These are phyloP conservation scores for Suillus lakei DNA, from an alignment of 768 basidiomycete genomes.

Conservation along the genomic window DNA sequence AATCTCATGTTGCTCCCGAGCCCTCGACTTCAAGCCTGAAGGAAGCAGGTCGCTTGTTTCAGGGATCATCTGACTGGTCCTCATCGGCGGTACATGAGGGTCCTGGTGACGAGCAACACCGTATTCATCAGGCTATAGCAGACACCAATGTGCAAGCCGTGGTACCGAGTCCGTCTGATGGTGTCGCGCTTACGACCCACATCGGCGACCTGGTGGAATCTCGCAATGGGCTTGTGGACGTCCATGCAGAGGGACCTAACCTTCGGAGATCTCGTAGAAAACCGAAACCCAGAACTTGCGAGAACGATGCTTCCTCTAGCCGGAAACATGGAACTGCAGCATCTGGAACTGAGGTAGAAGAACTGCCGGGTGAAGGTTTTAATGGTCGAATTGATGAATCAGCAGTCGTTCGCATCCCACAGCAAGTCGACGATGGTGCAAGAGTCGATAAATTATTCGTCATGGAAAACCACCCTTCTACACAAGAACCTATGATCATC, in stretches of 20 bases:
- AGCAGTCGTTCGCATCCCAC: neutral
- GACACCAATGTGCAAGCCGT: neutral
- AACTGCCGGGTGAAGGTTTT: neutral
- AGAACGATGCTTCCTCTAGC: too few relatives aligned
- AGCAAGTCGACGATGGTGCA: neutral
- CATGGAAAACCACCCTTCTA: neutral
- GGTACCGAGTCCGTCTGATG: neutral
- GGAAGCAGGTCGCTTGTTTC: neutral
- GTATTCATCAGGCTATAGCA: neutral
- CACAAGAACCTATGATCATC: neutral
- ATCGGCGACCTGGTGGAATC: neutral
- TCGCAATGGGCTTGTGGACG: neutral
- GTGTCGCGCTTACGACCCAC: neutral
- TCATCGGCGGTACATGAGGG: neutral
- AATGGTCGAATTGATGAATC: neutral
- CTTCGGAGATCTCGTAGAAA: neutral
- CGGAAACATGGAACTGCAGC: neutral
- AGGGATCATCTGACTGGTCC: neutral
- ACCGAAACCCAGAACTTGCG: conserved; percentile 10
- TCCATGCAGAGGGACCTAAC: neutral
- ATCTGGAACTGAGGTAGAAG: neutral
- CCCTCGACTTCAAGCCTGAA: neutral
- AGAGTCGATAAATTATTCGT: neutral
- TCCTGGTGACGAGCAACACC: neutral
- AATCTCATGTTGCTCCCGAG: neutral